Percentiles rank a stretch among this genome's conserved stretches.
Evolutionary conservation across 495 filamentous ascomycete species (phyloP).

Genomic region (Penicillium fimorum): DNA sequence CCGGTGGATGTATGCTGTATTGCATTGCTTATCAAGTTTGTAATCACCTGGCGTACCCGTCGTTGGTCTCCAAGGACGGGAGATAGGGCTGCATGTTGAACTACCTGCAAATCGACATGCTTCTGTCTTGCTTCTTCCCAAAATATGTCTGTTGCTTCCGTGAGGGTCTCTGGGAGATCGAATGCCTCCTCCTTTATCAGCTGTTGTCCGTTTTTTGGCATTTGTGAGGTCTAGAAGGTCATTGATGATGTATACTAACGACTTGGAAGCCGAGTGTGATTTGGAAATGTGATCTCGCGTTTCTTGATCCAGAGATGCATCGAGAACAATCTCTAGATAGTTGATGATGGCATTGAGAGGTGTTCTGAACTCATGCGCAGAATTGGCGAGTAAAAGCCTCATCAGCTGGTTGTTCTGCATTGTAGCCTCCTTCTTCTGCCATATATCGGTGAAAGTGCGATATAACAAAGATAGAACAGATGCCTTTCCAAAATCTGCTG

Average conservation of each 20-base stretch:
- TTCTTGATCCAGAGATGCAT: constrained; percentile 73
- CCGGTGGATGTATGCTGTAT: constrained; percentile 72
- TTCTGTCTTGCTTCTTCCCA: constrained; percentile 73
- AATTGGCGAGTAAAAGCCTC: constrained; percentile 75
- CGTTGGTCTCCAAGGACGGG: constrained; percentile 80
- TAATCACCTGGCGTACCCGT: constrained; percentile 76
- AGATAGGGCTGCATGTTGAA: constrained; percentile 70
- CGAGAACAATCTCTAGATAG: constrained; percentile 85
- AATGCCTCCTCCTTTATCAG: constrained; percentile 79
- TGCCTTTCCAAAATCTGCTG: constrained; percentile 68
- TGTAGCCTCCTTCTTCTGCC: constrained; percentile 82
- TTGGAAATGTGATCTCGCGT: constrained; percentile 79
- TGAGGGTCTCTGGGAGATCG: constrained; percentile 67
- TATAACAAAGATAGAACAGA: constrained; percentile 85
- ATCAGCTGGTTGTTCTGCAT: constrained; percentile 78
- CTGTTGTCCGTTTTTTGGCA: constrained; percentile 70
- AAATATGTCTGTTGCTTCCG: constrained; percentile 73
- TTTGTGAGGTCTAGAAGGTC: constrained; percentile 88
- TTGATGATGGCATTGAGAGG: constrained; percentile 94
- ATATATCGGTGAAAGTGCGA: constrained; percentile 81
- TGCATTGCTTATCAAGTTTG: constrained; percentile 80
- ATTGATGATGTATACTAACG: constrained; percentile 88
- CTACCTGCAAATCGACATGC: constrained; percentile 62
- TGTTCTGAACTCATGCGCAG: constrained; percentile 87
- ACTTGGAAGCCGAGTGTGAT: constrained; percentile 90